A percentile compares a stretch with the other conserved stretches of the same genome.
These are phyloP conservation scores for Plasmodium blacklocki DNA, from an alignment of 169 alveolate genomes.

Conservation along the genomic window DNA sequence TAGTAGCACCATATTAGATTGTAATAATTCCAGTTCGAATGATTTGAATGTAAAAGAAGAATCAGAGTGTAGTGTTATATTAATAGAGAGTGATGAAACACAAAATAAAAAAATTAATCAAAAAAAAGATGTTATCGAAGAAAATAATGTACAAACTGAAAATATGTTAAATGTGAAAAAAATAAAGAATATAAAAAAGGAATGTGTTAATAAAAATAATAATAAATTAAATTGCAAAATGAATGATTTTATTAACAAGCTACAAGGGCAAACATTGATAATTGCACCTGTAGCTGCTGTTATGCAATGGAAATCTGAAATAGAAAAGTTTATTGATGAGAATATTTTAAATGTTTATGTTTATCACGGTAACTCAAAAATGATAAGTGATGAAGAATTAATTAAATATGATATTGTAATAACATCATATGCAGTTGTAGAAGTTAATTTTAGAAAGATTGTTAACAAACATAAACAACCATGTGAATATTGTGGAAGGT, in stretches of 20 bases:
- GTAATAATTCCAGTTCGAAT: too few species aligned
- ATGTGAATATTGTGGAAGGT: slow-evolving; percentile 91
- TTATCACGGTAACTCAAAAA: slow-evolving; percentile 83
- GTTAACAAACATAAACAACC: slow-evolving; percentile 77
- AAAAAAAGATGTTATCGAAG: neutral
- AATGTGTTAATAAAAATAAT: neutral
- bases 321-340: slow-evolving; percentile 79
- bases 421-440: slow-evolving; percentile 87
- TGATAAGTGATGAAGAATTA: slow-evolving; percentile 81
- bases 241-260: neutral
- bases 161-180: neutral
- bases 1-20: too few species aligned
- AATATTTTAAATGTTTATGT: slow-evolving; percentile 82
- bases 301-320: slow-evolving; percentile 88
- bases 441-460: slow-evolving; percentile 81
- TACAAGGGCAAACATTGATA: slow-evolving; percentile 82
- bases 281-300: slow-evolving; percentile 89
- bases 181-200: neutral
- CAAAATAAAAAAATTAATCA: neutral
- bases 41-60: slow-evolving; percentile 15
- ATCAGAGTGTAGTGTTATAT: slow-evolving; percentile 2
- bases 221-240: too few species aligned
- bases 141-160: neutral
- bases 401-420: slow-evolving; percentile 88
- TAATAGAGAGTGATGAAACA: neutral